Percentiles rank a stretch among this genome's conserved stretches.
Evolutionary conservation across 2,329 filamentous ascomycete genomes (phyloP).

Genomic region (Penicillium sp.): DNA sequence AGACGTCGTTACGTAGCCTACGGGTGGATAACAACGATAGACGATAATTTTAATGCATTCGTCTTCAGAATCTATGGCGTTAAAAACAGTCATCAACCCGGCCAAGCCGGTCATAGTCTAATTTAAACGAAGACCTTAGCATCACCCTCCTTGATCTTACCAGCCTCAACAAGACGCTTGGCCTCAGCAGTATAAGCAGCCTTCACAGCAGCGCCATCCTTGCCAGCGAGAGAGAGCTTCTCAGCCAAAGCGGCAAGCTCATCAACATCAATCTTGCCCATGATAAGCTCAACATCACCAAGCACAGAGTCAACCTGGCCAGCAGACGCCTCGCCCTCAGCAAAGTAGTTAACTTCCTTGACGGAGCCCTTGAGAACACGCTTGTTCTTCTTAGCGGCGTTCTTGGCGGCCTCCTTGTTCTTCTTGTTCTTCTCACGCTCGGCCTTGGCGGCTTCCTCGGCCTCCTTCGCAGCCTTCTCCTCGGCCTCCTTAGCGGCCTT

Average conservation of each 20-base stretch:
- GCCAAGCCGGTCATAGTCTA: slow-evolving; percentile 2
- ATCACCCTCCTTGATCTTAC: slow-evolving; percentile 84
- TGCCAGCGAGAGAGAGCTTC: slow-evolving; percentile 74
- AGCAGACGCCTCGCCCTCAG: slow-evolving; percentile 67
- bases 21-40: not conserved
- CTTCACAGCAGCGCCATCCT: slow-evolving; percentile 82
- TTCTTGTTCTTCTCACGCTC: slow-evolving; percentile 86
- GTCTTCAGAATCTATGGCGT: slow-evolving; percentile 11
- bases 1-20: too few relatives aligned
- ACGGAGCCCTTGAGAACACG: slow-evolving; percentile 88
- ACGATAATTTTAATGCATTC: not conserved
- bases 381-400: slow-evolving; percentile 99
- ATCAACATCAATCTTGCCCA: slow-evolving; percentile 84
- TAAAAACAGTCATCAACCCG: slow-evolving; percentile 13
- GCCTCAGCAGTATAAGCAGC: slow-evolving; percentile 74
- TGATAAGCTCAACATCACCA: slow-evolving; percentile 79
- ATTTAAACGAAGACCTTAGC: slow-evolving; percentile 56
- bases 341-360: slow-evolving; percentile 98
- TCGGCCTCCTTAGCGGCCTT: slow-evolving; percentile 80
- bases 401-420: slow-evolving; percentile 97
- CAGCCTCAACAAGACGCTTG: slow-evolving; percentile 71
- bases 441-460: slow-evolving; percentile 81
- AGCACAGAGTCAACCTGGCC: slow-evolving; percentile 79
- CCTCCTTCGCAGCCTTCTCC: slow-evolving; percentile 73
- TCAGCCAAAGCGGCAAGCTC: slow-evolving; percentile 80